Percentiles rank a stretch among this genome's conserved stretches.
These are phyloP conservation scores for Closterium sp. DNA, from an alignment of 139 green algal genomes.

Conservation along the genomic window DNA sequence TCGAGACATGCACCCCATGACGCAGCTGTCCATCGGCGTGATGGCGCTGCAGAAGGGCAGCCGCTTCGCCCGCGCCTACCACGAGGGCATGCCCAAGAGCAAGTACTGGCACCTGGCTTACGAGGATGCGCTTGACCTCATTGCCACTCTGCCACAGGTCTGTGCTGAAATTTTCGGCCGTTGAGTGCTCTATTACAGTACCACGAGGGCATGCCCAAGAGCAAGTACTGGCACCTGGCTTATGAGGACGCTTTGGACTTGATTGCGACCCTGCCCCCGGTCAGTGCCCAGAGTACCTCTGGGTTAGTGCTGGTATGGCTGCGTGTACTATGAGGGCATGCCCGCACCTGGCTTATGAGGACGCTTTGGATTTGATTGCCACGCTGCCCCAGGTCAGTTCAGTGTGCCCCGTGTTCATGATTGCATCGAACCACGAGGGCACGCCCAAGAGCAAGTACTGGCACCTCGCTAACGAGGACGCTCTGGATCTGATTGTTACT, in stretches of 20 bases:
- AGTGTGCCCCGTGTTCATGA: too few species aligned
- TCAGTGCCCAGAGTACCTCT: too few species aligned
- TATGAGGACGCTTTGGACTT: neutral
- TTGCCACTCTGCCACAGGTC: slow-evolving; percentile 83
- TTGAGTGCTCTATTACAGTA: too few species aligned
- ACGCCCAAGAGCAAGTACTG: too few species aligned
- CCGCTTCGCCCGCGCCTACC: neutral
- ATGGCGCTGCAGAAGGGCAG: slow-evolving; percentile 65
- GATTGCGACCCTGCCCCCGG: too few species aligned
- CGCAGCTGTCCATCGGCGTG: slow-evolving; percentile 73
- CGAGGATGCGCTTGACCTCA: slow-evolving; percentile 92
- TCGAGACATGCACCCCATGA: slow-evolving; percentile 86
- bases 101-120: slow-evolving; percentile 84
- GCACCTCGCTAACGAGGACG: too few species aligned
- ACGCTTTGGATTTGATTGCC: neutral
- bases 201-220: slow-evolving; percentile 87
- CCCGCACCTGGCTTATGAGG: slow-evolving; percentile 58
- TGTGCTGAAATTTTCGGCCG: too few species aligned
- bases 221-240: slow-evolving; percentile 29
- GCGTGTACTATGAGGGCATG: slow-evolving; percentile 71
- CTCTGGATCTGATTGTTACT: neutral
- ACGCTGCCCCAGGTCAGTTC: too few species aligned
- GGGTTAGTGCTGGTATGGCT: too few species aligned
- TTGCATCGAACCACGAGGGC: neutral
- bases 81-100: slow-evolving; percentile 1